Base-by-base conservation (phyloP, 805 yeast genomes). In the Soucietia sequanensis region DNA sequence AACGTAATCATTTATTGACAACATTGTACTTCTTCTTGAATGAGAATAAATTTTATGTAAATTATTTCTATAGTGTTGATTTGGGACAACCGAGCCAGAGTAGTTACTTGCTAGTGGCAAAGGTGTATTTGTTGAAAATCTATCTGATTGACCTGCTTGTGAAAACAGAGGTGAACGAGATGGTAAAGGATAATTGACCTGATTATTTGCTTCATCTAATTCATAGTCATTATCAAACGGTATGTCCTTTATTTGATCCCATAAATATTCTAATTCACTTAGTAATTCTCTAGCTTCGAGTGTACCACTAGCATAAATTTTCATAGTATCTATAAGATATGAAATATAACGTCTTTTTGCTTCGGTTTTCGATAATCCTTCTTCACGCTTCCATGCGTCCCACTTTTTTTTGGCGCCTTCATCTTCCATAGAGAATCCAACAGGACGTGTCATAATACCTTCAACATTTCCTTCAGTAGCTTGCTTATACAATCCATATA, bases 401-500 rank as follows among this genome's bases (percentile, higher is more conserved):
- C 89, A 84, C 54, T 87, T 86, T 46, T 78, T 72, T 50, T 76
- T 75, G 7, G 82, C 83, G 3, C 80, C 81, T 43, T 74, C 81
- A 48, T 79, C 86, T 44, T 80, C 87, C 6, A 75, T 65, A 1
- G 75, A 58, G 27, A 55, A 58, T 4, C 89, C 90, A 1, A 59
- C 57, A 0, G 91, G 91, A 30, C 88, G 62, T 2, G 74, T 72
- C 78, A 84, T 73, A 27, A 82, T 68, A 2, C 81, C 81, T 31
- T 72, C 75, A 6, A 84, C 88, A 54, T 87, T 79, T 6, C 96
- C 96, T 58, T 85, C 91, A 4, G 95, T 87, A 2, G 95, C 90
- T 54, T 87, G 96, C 50, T 87, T 88, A 61, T 86, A 87, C 33
- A 87, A 69, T 0, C 95, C 95, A 55, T 87, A 87, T 4, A 87